These are phyloP conservation scores for Babesia sp. DNA, from an alignment of 169 alveolate genomes.

Conservation along the genomic window DNA sequence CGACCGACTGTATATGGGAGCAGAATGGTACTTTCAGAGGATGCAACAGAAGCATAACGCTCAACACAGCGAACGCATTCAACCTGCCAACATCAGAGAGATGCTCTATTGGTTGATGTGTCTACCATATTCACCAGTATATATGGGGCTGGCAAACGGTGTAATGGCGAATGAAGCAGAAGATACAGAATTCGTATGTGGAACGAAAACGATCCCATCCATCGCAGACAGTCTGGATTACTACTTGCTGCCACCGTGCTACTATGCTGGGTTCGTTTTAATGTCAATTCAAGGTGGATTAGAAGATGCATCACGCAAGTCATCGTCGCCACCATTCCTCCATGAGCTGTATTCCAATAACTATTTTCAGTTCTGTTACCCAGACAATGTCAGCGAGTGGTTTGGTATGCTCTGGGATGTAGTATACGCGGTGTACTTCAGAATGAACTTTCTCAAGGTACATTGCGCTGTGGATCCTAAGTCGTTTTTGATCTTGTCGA, in stretches of 20 bases:
- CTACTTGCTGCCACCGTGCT: neutral
- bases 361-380: neutral
- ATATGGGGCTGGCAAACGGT: neutral
- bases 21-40: neutral
- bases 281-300: neutral
- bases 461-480: neutral
- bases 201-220: neutral
- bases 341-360: neutral
- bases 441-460: neutral
- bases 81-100: neutral
- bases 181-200: neutral
- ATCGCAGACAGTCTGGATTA: neutral
- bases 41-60: neutral
- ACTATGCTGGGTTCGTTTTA: neutral
- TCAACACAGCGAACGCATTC: neutral
- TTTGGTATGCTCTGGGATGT: constrained; percentile 7
- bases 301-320: neutral
- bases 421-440: neutral
- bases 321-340: neutral
- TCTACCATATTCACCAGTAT: neutral
- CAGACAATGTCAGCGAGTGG: neutral
- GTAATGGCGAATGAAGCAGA: neutral
- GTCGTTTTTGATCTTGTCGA: neutral
- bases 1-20: neutral
- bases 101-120: constrained; percentile 4